Evolutionary conservation across 176 grass and related monocot genomes (phyloP).

Genomic region (Rhynchospora pubera): DNA sequence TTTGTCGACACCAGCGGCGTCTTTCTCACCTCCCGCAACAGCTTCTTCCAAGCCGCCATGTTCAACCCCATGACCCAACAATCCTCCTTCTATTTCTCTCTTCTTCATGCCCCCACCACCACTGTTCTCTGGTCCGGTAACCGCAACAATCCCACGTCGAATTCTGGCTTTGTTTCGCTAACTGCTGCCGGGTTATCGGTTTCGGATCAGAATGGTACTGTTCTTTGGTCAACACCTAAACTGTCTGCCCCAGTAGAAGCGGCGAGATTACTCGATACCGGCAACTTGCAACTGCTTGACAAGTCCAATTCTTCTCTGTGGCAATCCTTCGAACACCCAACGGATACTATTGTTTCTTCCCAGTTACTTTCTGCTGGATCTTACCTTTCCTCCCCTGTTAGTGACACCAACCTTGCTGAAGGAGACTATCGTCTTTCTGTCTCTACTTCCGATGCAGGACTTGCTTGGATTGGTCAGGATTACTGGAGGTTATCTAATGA

Average conservation of each 20-base stretch:
- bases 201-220: conserved; percentile 26
- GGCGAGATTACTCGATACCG: conserved; percentile 50
- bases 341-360: conserved; percentile 51
- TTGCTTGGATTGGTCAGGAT: conserved; percentile 50
- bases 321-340: conserved; percentile 67
- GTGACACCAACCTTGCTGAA: conserved; percentile 13
- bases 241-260: conserved; percentile 26
- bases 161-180: conserved; percentile 40
- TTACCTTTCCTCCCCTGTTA: conserved; percentile 28
- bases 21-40: conserved; percentile 47
- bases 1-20: conserved; percentile 43
- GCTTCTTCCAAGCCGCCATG: conserved; percentile 39
- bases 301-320: conserved; percentile 54
- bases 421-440: conserved; percentile 42
- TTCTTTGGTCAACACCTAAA: conserved; percentile 52
- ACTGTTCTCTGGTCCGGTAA: conserved; percentile 71
- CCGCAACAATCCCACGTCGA: conserved; percentile 31
- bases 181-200: conserved; percentile 37
- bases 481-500: conserved; percentile 79
- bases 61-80: conserved; percentile 43
- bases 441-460: conserved; percentile 17
- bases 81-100: conserved; percentile 48
- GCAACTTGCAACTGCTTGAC: conserved; percentile 66
- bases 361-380: conserved; percentile 43
- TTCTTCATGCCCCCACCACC: conserved; percentile 40